A percentile compares a stretch with the other conserved stretches of the same genome.
Evolutionary conservation across 2,329 filamentous ascomycete genomes (phyloP).

Genomic region (Colletotrichum sublineola): DNA sequence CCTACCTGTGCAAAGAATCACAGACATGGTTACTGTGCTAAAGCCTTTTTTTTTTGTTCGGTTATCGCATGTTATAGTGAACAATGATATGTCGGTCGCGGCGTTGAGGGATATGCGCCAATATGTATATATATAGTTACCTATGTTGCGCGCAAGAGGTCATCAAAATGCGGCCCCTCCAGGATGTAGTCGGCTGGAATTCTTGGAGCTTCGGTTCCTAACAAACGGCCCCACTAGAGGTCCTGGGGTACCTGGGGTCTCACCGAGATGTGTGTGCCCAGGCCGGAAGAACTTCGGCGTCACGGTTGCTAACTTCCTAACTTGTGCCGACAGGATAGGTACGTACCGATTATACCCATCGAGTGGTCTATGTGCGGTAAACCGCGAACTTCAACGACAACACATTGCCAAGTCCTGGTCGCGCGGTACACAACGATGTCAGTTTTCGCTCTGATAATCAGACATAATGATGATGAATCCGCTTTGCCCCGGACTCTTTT

Average conservation of each 20-base stretch:
- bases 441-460: neutral
- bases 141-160: conserved; percentile 21
- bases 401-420: neutral
- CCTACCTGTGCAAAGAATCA: conserved; percentile 73
- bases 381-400: neutral
- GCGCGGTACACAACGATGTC: neutral
- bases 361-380: neutral
- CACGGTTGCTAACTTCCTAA: neutral
- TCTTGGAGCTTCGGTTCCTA: conserved; percentile 39
- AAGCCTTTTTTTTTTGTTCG: conserved; percentile 27
- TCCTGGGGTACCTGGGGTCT: conserved; percentile 22
- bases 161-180: conserved; percentile 35
- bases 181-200: conserved; percentile 32
- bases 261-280: conserved; percentile 19
- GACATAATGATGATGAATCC: neutral
- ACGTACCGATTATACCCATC: conserved; percentile 11
- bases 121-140: neutral
- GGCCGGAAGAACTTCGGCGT: conserved; percentile 28
- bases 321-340: neutral
- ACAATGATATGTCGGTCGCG: neutral
- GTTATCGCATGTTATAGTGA: conserved; percentile 41
- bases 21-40: conserved; percentile 61
- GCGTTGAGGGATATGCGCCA: neutral
- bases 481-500: neutral
- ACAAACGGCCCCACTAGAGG: conserved; percentile 38